Evolutionary conservation across 2,329 filamentous ascomycete genomes (phyloP).

Genomic region (Clonostachys chloroleuca): DNA sequence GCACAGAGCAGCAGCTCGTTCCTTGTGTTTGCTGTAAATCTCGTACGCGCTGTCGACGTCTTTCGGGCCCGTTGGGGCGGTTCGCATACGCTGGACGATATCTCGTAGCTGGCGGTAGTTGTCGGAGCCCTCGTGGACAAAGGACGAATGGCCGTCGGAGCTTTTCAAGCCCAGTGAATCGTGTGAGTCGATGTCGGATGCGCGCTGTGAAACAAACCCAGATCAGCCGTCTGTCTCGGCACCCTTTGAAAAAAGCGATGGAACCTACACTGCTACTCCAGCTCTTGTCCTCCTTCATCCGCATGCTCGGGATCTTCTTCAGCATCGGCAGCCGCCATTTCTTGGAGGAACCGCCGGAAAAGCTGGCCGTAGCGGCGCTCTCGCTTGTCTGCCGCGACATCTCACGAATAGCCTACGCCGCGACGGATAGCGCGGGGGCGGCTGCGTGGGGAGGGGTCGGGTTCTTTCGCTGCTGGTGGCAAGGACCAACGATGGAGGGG

Average conservation of each 20-base stretch:
- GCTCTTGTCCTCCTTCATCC: neutral
- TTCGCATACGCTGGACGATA: slow-evolving; percentile 26
- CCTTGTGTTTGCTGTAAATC: slow-evolving; percentile 34
- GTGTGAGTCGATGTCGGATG: slow-evolving; percentile 14
- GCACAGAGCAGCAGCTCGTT: slow-evolving; percentile 33
- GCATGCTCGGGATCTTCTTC: neutral
- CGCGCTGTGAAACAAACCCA: neutral
- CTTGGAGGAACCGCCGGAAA: neutral
- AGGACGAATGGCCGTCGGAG: slow-evolving; percentile 14
- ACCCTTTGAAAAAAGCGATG: neutral
- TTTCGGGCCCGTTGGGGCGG: slow-evolving; percentile 20
- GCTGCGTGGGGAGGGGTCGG: too few species aligned
- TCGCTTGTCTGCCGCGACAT: slow-evolving; percentile 4
- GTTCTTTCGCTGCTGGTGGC: too few species aligned
- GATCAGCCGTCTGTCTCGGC: neutral
- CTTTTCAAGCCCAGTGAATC: slow-evolving; percentile 17
- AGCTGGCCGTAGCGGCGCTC: neutral
- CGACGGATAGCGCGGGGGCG: neutral
- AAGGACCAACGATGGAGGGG: too few species aligned
- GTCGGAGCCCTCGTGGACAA: slow-evolving; percentile 19
- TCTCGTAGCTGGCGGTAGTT: slow-evolving; percentile 26
- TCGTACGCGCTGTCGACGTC: slow-evolving; percentile 38
- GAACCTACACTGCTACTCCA: neutral
- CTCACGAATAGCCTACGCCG: neutral
- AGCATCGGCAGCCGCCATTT: slow-evolving; percentile 3